Percentiles rank a stretch among this genome's conserved stretches.
These are phyloP conservation scores for Linum tenue DNA, from an alignment of 345 rosid species.

Conservation along the genomic window DNA sequence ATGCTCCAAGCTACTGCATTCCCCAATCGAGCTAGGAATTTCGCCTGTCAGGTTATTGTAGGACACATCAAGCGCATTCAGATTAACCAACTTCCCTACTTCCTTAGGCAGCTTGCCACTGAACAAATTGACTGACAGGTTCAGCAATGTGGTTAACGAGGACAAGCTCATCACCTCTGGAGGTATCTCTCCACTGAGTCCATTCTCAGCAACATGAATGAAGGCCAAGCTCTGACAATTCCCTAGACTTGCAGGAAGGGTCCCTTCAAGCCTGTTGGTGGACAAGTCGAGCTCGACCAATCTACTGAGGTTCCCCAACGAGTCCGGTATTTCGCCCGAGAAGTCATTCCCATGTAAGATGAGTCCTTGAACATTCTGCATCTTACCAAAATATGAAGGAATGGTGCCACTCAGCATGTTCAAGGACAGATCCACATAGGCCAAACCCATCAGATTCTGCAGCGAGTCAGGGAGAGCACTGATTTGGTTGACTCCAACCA, in stretches of 20 bases:
- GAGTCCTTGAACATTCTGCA: conserved; percentile 13
- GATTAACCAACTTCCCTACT: conserved; percentile 5
- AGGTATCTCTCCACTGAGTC: conserved; percentile 8
- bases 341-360: conserved; percentile 1
- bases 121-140: conserved; percentile 2
- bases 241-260: conserved; percentile 10
- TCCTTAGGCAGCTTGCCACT: conserved; percentile 2
- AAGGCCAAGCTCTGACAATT: conserved; percentile 1
- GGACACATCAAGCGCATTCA: conserved; percentile 8
- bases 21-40: conserved; percentile 4
- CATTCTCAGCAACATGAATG: conserved; percentile 3
- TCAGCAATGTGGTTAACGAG: background rate
- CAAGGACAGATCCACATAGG: background rate
- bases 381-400: conserved; percentile 11
- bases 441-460: conserved; percentile 5
- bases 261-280: conserved; percentile 10
- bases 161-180: background rate
- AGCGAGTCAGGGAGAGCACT: background rate
- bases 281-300: background rate
- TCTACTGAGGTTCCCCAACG: conserved; percentile 6
- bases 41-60: background rate
- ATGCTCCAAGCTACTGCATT: conserved; percentile 4
- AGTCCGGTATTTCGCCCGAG: background rate
- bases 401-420: conserved; percentile 11
- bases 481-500: conserved; percentile 8